Evolutionary conservation across 352 stramenopile genomes (phyloP), one percentile per base, ranked within the genome.

Genomic region (Globisporangium splendens): DNA sequence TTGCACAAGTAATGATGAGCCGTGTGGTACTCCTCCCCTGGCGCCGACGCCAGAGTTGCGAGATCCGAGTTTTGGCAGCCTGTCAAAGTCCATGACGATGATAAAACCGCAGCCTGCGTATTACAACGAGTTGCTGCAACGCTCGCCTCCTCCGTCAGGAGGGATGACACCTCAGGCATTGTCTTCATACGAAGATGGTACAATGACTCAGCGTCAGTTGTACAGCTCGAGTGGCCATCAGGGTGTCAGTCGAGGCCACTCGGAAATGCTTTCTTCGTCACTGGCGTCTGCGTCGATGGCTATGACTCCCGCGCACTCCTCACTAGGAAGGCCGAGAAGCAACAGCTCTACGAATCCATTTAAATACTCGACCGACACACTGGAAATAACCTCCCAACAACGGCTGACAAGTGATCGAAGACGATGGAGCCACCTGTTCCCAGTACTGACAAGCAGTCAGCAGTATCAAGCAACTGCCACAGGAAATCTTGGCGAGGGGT

Each of bases 401-500:
- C 57, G 49, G 46, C 55, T 91, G 31, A 90, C 79, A 15, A 86
- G 63, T 20, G 98, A 99, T 74, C 80, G 95, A 35, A 77, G 95
- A 14, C 72, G 97, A 61, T 99, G 96, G 96, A 97, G 79, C 49
- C 96, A 99, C 65, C 86, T 99, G 13, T 99, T 99, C 55, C 94
- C 96, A 43, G 59, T 73, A 24, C 79, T 73, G 8, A 65, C 18
- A 18, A 75, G 61, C 39, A 52, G 8, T 22, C 24, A 44, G n/a
- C 35, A 35, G 7, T 35, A 35, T 35, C 28, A 35, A 35, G 28
- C 28, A 8, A 35, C 28, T 8, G n/a, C n/a, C n/a, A 8, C 28
- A 35, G 28, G 28, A 35, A 49, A 38, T 28, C 52, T 18, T 15
- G 35, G 18, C 5, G 18, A 49, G 10, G n/a, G 14, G 8, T 22